These are phyloP conservation scores for Phaeolepiota aurea DNA, from an alignment of 768 basidiomycete species.

Conservation along the genomic window DNA sequence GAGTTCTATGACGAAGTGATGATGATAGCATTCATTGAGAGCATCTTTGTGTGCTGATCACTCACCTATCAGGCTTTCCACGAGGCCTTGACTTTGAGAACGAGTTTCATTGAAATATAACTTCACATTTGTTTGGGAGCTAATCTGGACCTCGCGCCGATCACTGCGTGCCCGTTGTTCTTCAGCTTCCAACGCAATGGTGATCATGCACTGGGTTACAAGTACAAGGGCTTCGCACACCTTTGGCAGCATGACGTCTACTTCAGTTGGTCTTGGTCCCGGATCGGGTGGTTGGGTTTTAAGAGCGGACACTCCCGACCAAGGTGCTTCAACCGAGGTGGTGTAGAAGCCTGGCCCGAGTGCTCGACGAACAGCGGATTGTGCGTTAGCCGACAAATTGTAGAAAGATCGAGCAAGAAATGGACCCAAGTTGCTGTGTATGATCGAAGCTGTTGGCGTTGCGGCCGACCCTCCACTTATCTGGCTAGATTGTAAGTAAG, in stretches of 20 bases:
- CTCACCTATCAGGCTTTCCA: slow-evolving; percentile 55
- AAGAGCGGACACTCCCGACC: slow-evolving; percentile 2
- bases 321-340: slow-evolving; percentile 5
- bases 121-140: slow-evolving; percentile 22
- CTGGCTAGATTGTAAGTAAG: slow-evolving; percentile 59
- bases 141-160: slow-evolving; percentile 10
- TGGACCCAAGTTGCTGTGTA: slow-evolving; percentile 36
- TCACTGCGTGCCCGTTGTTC: slow-evolving; percentile 15
- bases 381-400: slow-evolving; percentile 49
- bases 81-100: slow-evolving; percentile 34
- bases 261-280: slow-evolving; percentile 21
- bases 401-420: slow-evolving; percentile 61
- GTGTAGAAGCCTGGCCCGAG: slow-evolving; percentile 18
- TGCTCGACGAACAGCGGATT: slow-evolving; percentile 39
- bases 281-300: background rate
- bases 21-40: slow-evolving; percentile 4
- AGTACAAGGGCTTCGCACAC: slow-evolving; percentile 77
- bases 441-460: slow-evolving; percentile 21
- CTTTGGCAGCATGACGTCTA: slow-evolving; percentile 70
- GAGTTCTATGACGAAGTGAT: slow-evolving; percentile 41
- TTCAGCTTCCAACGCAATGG: slow-evolving; percentile 49
- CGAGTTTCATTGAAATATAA: slow-evolving; percentile 35
- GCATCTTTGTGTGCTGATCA: no score
- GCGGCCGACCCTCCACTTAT: slow-evolving; percentile 18
- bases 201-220: slow-evolving; percentile 67